Conservation (phyloP, 805 yeast species). For the Candida ponderosae region DNA sequence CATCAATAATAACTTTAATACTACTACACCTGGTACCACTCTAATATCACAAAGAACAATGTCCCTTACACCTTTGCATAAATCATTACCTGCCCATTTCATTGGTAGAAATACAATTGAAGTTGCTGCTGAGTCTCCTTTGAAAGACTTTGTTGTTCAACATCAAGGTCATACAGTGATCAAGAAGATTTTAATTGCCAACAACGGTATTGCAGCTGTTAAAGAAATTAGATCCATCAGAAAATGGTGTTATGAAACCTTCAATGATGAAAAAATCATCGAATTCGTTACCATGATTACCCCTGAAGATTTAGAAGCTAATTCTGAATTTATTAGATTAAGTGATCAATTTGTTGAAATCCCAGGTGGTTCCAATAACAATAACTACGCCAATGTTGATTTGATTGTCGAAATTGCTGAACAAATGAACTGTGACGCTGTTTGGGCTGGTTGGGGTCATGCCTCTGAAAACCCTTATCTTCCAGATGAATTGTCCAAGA, state of each 20-base stretch:
- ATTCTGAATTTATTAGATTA: constrained; percentile 97
- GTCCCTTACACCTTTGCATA: constrained; percentile 15
- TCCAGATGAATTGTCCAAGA: constrained; percentile 88
- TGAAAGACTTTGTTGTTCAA: constrained; percentile 76
- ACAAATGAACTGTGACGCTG: constrained; percentile 94
- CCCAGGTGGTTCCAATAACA: constrained; percentile 98
- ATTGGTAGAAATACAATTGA: constrained; percentile 74
- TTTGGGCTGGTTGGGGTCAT: constrained; percentile 99
- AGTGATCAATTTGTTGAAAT: constrained; percentile 98
- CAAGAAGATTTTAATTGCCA: constrained; percentile 82
- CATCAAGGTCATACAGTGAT: constrained; percentile 96
- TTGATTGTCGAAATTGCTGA: constrained; percentile 96
- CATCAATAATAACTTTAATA: too few species aligned
- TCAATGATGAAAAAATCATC: constrained; percentile 89
- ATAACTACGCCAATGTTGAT: constrained; percentile 97
- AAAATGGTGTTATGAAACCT: constrained; percentile 99
- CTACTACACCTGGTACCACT: background rate
- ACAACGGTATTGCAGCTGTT: constrained; percentile 99
- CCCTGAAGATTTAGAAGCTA: constrained; percentile 96
- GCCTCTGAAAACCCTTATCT: constrained; percentile 97
- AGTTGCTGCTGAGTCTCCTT: constrained; percentile 65
- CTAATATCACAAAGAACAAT: background rate
- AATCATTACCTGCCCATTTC: constrained; percentile 61
- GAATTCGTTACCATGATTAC: constrained; percentile 98
- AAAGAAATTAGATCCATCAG: constrained; percentile 95